phyloP scores from a whole-genome alignment of 2,329 filamentous ascomycete species.

The Colletotrichum sp. region DNA sequence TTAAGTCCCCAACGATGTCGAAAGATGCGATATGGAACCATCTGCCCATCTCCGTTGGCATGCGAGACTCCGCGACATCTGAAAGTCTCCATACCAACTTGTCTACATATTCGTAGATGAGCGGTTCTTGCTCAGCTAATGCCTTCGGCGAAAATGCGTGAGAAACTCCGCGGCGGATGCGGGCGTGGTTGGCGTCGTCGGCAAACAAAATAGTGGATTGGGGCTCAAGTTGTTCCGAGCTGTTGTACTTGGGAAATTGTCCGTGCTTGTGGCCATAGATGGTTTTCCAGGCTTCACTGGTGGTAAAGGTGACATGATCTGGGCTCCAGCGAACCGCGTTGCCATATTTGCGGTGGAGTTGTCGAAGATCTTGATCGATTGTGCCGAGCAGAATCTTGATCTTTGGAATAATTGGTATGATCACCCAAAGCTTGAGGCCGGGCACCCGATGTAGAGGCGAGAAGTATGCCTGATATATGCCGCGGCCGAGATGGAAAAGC shows the following conservation, averaged over 20 bases:
- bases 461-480: neutral
- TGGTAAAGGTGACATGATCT: conserved; percentile 47
- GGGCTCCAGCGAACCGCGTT: conserved; percentile 48
- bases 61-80: conserved; percentile 8
- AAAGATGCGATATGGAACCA: conserved; percentile 24
- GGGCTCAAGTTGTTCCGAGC: neutral
- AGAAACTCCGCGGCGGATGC: conserved; percentile 15
- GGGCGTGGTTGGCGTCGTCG: neutral
- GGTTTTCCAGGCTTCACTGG: conserved; percentile 38
- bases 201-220: neutral
- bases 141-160: conserved; percentile 31
- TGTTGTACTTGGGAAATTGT: neutral
- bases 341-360: conserved; percentile 42
- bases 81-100: conserved; percentile 23
- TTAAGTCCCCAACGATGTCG: conserved; percentile 31
- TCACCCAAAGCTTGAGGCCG: neutral
- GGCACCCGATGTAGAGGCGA: neutral
- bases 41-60: neutral
- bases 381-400: neutral
- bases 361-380: conserved; percentile 22
- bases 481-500: neutral
- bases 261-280: conserved; percentile 25
- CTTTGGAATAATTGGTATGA: neutral
- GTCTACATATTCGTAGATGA: conserved; percentile 28
- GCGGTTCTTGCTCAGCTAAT: conserved; percentile 30